Evolutionary conservation across 2,329 filamentous ascomycete genomes (phyloP), one percentile per base, ranked within the genome.

Genomic region (Dothistroma septosporum): DNA sequence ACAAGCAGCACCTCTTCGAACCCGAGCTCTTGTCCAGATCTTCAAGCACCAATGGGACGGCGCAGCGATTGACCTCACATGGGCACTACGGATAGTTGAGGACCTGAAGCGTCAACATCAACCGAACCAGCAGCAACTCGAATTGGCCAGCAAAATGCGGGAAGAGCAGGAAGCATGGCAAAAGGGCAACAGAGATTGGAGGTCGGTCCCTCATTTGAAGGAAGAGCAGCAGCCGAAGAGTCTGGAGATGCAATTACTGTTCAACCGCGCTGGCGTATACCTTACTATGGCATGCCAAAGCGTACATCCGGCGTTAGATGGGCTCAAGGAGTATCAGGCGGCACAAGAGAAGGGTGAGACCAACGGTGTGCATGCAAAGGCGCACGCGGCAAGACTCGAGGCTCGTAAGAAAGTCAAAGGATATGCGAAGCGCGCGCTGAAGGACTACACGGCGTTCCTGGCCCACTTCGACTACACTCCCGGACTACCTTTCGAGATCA

Each of bases 381-480:
- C 77, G 14, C 75, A 79, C 44, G 72, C 72, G 31, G 77, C 74
- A 56, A 78, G 82, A 58, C 74, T 85, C 24, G 85, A 88, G 64
- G 83, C 83, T 49, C 83, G 88, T 49, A 91, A 89, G 73, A 76
- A 83, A 28, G 87, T 93, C 66, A 89, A 90, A 68, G 81, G 82
- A 0, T 87, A 88, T 74, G 90, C 90, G 3, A 92, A 90, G 74
- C 83, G 87, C 58, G 90, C 90, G 0, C 76, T 94, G 22, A 83
- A 87, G 61, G 90, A 94, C 75, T 92, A 89, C 71, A 79, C 87
- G 68, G 79, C 83, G 22, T 94, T 90, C 70, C 77, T 95, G 44
- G 85, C 85, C 0, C 80, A 86, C 61, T 87, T 94, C 64, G 88
- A 94, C 69, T 94, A 94, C 75, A 89, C 90, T 0, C 89, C 90